These are phyloP conservation scores for Exutisphaerella laricina DNA, from an alignment of 2,329 filamentous ascomycete species.

Conservation along the genomic window DNA sequence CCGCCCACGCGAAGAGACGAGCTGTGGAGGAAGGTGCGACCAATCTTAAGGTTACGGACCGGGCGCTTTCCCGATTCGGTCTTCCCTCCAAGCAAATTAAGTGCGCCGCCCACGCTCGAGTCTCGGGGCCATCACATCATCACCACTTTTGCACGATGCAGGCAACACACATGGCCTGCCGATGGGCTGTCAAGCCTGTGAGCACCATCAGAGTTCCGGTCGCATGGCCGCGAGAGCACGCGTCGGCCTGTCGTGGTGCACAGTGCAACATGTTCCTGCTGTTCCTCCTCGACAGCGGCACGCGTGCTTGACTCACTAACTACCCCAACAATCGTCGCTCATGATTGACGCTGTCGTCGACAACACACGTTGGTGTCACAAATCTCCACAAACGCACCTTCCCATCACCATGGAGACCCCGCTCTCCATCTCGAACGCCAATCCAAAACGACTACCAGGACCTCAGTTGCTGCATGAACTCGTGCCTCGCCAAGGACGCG, in stretches of 20 bases:
- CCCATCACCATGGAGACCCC: slow-evolving; percentile 7
- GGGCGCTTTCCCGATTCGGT: too few relatives aligned
- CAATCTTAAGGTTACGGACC: too few relatives aligned
- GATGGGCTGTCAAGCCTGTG: neutral
- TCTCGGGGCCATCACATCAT: too few relatives aligned
- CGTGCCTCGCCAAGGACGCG: slow-evolving; percentile 43
- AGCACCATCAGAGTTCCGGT: neutral
- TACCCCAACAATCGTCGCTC: too few relatives aligned
- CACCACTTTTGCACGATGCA: too few relatives aligned
- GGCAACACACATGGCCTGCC: neutral
- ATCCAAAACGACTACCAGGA: slow-evolving; percentile 49
- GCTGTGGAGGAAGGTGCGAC: too few relatives aligned
- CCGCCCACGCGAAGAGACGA: too few relatives aligned
- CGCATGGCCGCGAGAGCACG: neutral
- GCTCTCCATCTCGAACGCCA: slow-evolving; percentile 55
- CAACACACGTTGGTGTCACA: too few relatives aligned
- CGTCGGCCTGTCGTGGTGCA: neutral
- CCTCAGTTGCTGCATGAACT: slow-evolving; percentile 58
- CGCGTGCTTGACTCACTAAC: neutral
- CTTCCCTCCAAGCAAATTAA: too few relatives aligned
- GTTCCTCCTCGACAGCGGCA: slow-evolving; percentile 1
- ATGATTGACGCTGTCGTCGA: too few relatives aligned
- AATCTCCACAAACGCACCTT: too few relatives aligned
- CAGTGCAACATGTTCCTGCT: slow-evolving; percentile 3
- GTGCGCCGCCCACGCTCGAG: too few relatives aligned